Conservation (phyloP, 2,329 filamentous ascomycete species). For the Ophiostoma sp. region DNA sequence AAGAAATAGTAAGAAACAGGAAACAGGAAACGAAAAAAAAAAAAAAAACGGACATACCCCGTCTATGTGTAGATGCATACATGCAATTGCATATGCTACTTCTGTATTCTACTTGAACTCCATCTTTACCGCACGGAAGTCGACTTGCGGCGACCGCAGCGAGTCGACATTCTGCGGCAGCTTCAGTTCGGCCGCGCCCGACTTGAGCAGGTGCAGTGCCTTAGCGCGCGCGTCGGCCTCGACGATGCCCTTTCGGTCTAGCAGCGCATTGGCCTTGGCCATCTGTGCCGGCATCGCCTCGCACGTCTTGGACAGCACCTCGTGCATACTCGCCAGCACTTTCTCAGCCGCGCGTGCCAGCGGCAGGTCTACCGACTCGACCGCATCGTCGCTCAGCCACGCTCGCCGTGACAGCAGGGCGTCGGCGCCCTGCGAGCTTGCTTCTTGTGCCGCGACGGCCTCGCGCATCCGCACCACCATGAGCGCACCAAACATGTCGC, state of each 20-base stretch:
- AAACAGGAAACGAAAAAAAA: not conserved
- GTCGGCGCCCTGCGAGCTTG: not conserved
- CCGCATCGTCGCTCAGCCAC: constrained; percentile 73
- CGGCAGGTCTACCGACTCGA: constrained; percentile 65
- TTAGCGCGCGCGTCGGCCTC: constrained; percentile 44
- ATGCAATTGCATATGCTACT: no score
- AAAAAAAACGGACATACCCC: not conserved
- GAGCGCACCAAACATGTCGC: constrained; percentile 96
- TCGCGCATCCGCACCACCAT: constrained; percentile 83
- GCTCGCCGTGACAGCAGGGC: constrained; percentile 39
- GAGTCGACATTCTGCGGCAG: constrained; percentile 69
- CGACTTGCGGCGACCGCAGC: constrained; percentile 59
- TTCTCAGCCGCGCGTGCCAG: constrained; percentile 78
- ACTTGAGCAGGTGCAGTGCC: constrained; percentile 61
- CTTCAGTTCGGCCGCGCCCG: constrained; percentile 82
- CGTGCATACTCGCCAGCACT: constrained; percentile 89
- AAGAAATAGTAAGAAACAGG: not conserved
- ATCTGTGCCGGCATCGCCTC: constrained; percentile 53
- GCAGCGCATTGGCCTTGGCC: constrained; percentile 37
- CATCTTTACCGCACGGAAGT: constrained; percentile 55
- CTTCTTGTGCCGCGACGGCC: constrained; percentile 50
- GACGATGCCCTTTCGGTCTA: constrained; percentile 21
- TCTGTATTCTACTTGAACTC: constrained; percentile 28
- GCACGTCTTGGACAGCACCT: constrained; percentile 66
- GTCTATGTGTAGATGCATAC: no score